phyloP scores from a whole-genome alignment of 306 rosid genomes.

The Begonia fuchsioides region DNA sequence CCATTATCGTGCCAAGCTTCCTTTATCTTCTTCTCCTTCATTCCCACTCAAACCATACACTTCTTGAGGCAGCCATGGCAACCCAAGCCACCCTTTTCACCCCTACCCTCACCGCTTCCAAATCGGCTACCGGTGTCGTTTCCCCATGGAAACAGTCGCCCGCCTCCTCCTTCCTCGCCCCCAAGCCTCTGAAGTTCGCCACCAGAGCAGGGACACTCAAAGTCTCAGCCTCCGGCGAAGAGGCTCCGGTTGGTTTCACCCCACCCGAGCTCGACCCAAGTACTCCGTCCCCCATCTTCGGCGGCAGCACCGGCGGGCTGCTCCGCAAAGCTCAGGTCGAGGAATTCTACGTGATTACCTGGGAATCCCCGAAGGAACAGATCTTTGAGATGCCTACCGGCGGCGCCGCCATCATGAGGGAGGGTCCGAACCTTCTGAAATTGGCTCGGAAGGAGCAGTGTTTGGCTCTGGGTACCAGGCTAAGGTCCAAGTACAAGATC shows the following conservation, averaged over 20 bases:
- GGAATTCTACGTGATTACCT: slow-evolving; percentile 88
- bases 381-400: slow-evolving; percentile 98
- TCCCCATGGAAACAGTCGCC: slow-evolving; percentile 55
- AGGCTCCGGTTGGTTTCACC: slow-evolving; percentile 82
- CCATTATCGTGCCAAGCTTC: background rate
- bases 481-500: slow-evolving; percentile 93
- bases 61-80: slow-evolving; percentile 83
- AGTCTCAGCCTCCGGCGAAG: slow-evolving; percentile 23
- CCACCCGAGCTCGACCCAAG: slow-evolving; percentile 86
- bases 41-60: slow-evolving; percentile 1
- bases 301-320: slow-evolving; percentile 87
- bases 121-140: slow-evolving; percentile 16
- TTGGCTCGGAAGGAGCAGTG: slow-evolving; percentile 96
- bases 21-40: slow-evolving; percentile 2
- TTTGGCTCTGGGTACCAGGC: slow-evolving; percentile 85
- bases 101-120: slow-evolving; percentile 36
- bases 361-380: slow-evolving; percentile 91
- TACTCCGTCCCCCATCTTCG: slow-evolving; percentile 91
- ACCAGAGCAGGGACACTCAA: slow-evolving; percentile 15
- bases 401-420: slow-evolving; percentile 94
- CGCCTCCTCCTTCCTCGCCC: slow-evolving; percentile 29
- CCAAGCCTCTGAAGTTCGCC: slow-evolving; percentile 33
- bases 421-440: slow-evolving; percentile 78
- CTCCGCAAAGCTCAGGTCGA: slow-evolving; percentile 87
- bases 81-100: slow-evolving; percentile 80